These are phyloP conservation scores for Cronartium quercuum DNA, from an alignment of 1,284 basidiomycete species.

Conservation along the genomic window DNA sequence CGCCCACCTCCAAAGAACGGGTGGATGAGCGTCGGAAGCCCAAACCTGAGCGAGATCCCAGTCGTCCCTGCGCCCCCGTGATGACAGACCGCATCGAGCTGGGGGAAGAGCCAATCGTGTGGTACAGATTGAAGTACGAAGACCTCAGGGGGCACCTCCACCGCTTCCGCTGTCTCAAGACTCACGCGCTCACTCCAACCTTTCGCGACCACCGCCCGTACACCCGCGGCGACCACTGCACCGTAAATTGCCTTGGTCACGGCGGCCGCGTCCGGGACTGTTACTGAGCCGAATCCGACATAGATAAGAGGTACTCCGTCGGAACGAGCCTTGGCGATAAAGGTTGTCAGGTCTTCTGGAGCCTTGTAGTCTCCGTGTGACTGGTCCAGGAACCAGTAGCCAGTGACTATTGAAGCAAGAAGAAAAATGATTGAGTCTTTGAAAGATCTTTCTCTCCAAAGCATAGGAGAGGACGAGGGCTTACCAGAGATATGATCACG, in stretches of 20 bases:
- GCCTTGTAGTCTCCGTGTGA: conserved; percentile 78
- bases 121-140: conserved; percentile 47
- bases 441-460: too few species aligned
- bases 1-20: conserved; percentile 46
- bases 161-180: conserved; percentile 27
- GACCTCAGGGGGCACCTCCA: conserved; percentile 39
- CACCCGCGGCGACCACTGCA: conserved; percentile 44
- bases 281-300: conserved; percentile 77
- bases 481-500: conserved; percentile 77
- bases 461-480: too few species aligned
- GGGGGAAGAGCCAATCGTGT: conserved; percentile 48
- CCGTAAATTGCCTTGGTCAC: conserved; percentile 39
- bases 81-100: conserved; percentile 47
- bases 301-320: conserved; percentile 84
- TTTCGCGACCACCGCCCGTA: conserved; percentile 47
- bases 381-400: conserved; percentile 91
- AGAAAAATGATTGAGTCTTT: background rate
- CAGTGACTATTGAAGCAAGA: conserved; percentile 50
- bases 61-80: conserved; percentile 83
- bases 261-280: conserved; percentile 25
- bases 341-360: conserved; percentile 68
- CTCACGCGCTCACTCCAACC: conserved; percentile 45
- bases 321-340: conserved; percentile 70
- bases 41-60: conserved; percentile 66
- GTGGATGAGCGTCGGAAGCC: conserved; percentile 46